phyloP scores from a whole-genome alignment of 2,329 filamentous ascomycete genomes.

The Eutypella sp. region DNA sequence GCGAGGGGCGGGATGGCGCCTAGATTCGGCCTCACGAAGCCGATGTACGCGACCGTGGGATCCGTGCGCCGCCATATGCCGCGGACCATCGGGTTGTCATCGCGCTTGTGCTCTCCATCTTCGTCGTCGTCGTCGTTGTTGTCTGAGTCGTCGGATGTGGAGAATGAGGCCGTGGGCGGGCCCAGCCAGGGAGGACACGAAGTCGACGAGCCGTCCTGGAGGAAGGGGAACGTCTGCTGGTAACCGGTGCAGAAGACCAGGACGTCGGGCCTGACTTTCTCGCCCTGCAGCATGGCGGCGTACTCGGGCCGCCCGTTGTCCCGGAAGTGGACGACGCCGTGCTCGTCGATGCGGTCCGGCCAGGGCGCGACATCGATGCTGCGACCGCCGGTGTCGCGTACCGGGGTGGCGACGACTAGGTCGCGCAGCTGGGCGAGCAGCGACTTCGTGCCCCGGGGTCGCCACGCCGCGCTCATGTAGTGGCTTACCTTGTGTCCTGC shows the following conservation, averaged over 20 bases:
- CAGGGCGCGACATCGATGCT: conserved; percentile 40
- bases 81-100: conserved; percentile 31
- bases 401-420: conserved; percentile 33
- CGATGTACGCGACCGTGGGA: conserved; percentile 39
- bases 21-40: conserved; percentile 39
- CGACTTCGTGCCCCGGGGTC: conserved; percentile 23
- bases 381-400: conserved; percentile 32
- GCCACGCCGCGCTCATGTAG: conserved; percentile 15
- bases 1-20: conserved; percentile 44
- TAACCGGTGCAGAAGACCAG: conserved; percentile 46
- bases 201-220: conserved; percentile 31
- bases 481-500: conserved; percentile 16
- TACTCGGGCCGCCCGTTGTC: conserved; percentile 25
- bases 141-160: too few species aligned
- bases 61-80: conserved; percentile 42
- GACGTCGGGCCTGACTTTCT: conserved; percentile 35
- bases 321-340: conserved; percentile 33
- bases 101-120: background rate
- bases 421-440: conserved; percentile 31
- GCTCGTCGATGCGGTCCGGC: conserved; percentile 32
- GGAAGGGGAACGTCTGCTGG: conserved; percentile 34
- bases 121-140: conserved; percentile 38
- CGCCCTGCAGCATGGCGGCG: conserved; percentile 17
- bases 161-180: too few species aligned
- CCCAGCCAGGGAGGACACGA: too few species aligned